Evolutionary conservation across 1,284 basidiomycete genomes (phyloP).

Genomic region (Heterobasidion irregulare): DNA sequence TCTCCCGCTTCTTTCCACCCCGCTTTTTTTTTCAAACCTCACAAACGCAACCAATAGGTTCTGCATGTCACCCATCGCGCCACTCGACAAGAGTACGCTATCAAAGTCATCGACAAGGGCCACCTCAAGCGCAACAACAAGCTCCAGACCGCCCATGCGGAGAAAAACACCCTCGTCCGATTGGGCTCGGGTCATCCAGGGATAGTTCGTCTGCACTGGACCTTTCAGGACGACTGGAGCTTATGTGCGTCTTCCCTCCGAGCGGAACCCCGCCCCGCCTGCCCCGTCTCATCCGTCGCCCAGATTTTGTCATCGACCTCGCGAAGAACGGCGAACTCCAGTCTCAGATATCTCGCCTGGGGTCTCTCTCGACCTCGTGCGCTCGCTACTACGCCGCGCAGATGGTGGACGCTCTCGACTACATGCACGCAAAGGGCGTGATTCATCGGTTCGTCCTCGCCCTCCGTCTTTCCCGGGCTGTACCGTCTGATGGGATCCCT

Average conservation of each 20-base stretch:
- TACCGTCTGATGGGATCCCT: neutral
- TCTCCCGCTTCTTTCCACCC: slow-evolving; percentile 13
- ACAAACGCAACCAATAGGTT: slow-evolving; percentile 35
- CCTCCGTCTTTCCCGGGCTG: slow-evolving; percentile 5
- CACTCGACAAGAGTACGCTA: slow-evolving; percentile 60
- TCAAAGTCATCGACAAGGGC: slow-evolving; percentile 73
- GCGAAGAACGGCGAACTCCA: slow-evolving; percentile 89
- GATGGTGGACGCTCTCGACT: slow-evolving; percentile 79
- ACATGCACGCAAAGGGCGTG: slow-evolving; percentile 84
- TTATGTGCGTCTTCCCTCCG: slow-evolving; percentile 57
- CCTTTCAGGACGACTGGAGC: slow-evolving; percentile 80
- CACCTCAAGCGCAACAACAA: slow-evolving; percentile 65
- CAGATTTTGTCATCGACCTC: slow-evolving; percentile 89
- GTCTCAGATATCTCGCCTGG: slow-evolving; percentile 66
- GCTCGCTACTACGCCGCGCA: slow-evolving; percentile 83
- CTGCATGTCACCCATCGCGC: slow-evolving; percentile 46
- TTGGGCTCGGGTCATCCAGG: slow-evolving; percentile 73
- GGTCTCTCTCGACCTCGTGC: slow-evolving; percentile 73
- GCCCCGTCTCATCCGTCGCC: neutral
- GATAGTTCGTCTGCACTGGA: slow-evolving; percentile 72
- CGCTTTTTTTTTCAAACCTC: slow-evolving; percentile 2
- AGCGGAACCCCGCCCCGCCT: neutral
- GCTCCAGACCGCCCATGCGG: slow-evolving; percentile 52
- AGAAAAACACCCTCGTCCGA: slow-evolving; percentile 56
- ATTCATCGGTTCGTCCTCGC: slow-evolving; percentile 63